Evolutionary conservation across 768 basidiomycete species (phyloP).

Genomic region (Nidularia pulvinata): DNA sequence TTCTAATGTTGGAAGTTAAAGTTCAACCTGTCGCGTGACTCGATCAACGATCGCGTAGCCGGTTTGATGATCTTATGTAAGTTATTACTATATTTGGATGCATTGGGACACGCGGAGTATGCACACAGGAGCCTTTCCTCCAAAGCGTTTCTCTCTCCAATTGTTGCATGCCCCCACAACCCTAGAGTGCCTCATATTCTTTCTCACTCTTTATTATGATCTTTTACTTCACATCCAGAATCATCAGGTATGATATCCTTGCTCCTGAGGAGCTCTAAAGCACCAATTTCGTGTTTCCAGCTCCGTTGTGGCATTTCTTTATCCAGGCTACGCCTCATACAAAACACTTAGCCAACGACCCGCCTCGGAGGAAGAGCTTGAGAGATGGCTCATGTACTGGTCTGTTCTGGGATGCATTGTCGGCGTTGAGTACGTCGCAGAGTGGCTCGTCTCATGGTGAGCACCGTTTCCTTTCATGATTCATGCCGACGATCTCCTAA

Average conservation of each 20-base stretch:
- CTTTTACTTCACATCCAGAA: conserved; percentile 3
- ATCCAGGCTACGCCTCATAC: conserved; percentile 96
- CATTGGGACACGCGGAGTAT: background rate
- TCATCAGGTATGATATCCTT: background rate
- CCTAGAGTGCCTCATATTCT: background rate
- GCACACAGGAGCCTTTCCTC: background rate
- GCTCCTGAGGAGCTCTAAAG: background rate
- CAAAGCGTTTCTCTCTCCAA: background rate
- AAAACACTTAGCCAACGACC: conserved; percentile 90
- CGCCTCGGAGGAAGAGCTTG: conserved; percentile 80
- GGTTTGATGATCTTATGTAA: background rate
- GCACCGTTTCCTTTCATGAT: conserved; percentile 16
- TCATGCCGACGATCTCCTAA: conserved; percentile 4
- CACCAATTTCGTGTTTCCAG: conserved; percentile 26
- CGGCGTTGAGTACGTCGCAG: conserved; percentile 79
- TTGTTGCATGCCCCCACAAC: background rate
- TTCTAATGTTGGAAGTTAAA: too few relatives aligned
- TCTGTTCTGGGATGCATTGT: conserved; percentile 84
- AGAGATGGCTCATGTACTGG: conserved; percentile 99
- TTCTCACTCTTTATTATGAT: background rate
- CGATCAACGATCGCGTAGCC: background rate
- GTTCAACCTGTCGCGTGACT: background rate
- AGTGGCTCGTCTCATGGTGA: conserved; percentile 88
- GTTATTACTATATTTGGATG: background rate
- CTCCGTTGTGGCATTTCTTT: conserved; percentile 79